Conservation (phyloP, 169 alveolate genomes). For the Cyclospora cayetanensis region DNA sequence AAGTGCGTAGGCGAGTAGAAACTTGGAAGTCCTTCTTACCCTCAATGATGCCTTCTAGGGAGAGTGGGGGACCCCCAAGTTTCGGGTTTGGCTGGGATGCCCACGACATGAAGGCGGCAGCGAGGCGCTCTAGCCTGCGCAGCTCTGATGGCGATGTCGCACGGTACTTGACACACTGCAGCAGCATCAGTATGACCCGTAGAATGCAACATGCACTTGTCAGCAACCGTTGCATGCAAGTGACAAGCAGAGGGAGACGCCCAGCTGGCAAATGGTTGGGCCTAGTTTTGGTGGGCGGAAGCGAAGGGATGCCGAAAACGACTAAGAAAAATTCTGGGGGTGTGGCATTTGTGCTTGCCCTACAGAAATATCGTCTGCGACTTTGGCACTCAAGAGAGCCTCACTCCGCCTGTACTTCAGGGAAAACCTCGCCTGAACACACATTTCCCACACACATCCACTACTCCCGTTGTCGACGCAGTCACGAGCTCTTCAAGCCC, state of each 20-base stretch:
- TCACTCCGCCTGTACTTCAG: constrained; percentile 14
- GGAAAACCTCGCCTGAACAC: background rate
- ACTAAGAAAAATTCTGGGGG: no score
- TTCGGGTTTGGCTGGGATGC: background rate
- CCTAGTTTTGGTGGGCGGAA: no score
- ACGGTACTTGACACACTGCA: background rate
- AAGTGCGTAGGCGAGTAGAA: no score
- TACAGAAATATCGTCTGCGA: background rate
- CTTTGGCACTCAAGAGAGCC: background rate
- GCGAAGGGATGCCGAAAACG: no score
- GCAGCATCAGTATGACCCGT: background rate
- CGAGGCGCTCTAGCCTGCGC: background rate
- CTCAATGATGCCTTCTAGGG: background rate
- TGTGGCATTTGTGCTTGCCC: no score
- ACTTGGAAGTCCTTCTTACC: background rate
- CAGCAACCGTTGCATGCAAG: background rate
- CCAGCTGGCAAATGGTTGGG: no score
- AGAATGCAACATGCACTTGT: no score
- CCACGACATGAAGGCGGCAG: background rate
- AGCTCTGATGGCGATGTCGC: background rate
- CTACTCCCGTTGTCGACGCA: no score
- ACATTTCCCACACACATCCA: background rate
- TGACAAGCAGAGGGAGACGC: no score
- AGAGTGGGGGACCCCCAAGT: background rate
- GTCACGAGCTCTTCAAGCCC: no score